Base-by-base conservation (phyloP, 2,329 filamentous ascomycete genomes). In the Sarocladium brachiariae region DNA sequence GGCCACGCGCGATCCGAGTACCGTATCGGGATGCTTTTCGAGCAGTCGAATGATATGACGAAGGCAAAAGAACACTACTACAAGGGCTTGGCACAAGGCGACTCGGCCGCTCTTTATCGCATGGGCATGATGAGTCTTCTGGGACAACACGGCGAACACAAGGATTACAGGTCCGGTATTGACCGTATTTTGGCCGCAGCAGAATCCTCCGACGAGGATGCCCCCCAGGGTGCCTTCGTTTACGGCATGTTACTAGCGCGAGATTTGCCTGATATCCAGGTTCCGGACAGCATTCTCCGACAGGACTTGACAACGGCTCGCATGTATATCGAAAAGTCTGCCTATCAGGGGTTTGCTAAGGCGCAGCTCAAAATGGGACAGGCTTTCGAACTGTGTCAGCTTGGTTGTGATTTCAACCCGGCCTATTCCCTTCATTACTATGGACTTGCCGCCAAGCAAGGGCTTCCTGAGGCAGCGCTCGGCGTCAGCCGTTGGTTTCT, bases 401-500 rank as follows among this genome's bases (percentile, higher is more conserved):
- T 99, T 14, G 87, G 89, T 25, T 97, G 92, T 67, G 90, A 96
- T 56, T 99, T 99, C 67, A 90, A 95, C 60, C 91, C 93, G 1
- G 86, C 89, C 1, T 78, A 95, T 52, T 97, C 92, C 1, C 70
- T 99, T 50, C 93, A 99, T 65, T 99, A 99, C 72, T 96, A 97
- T 62, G 89, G 89, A 33, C 77, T 99, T 27, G 92, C 93, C 19
- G 87, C 93, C 11, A 84, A 87, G 56, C 93, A 97, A 69, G 92
- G 91, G 16, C 90, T 97, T 60, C 77, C 90, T 0, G 93, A 99
- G 65, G 93, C 92, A 0, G 90, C 96, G 53, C 87, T 99, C 69
- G 90, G 92, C 24, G 90, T 99, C 54, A 97, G 92, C 68, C 93
- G 96, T 68, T 99, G 93, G 93, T 99, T 97, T 64, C 76, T 99